phyloP scores from a whole-genome alignment of 495 filamentous ascomycete species.

The Annulohypoxylon stygium region DNA sequence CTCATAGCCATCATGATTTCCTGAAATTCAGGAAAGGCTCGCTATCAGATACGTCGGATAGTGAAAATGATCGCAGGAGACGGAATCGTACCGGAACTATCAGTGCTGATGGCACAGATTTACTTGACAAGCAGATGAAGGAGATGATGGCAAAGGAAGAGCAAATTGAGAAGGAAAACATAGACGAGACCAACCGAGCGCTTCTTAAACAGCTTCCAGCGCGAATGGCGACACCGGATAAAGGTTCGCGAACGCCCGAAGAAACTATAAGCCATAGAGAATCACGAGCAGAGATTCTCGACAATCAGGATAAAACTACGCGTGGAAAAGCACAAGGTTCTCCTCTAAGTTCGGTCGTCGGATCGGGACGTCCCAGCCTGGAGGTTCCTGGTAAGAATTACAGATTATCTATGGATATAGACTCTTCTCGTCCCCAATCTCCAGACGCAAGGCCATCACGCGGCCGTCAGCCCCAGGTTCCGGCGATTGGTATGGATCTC shows the following conservation, averaged over 20 bases:
- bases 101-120: slow-evolving; percentile 61
- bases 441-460: slow-evolving; percentile 52
- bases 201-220: slow-evolving; percentile 50
- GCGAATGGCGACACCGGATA: slow-evolving; percentile 51
- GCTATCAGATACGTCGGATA: slow-evolving; percentile 61
- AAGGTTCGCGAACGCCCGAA: slow-evolving; percentile 44
- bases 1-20: slow-evolving; percentile 57
- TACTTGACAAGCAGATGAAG: slow-evolving; percentile 76
- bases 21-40: slow-evolving; percentile 57
- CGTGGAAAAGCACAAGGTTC: slow-evolving; percentile 46
- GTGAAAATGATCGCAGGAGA: slow-evolving; percentile 58
- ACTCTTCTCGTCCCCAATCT: slow-evolving; percentile 57
- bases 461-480: slow-evolving; percentile 50
- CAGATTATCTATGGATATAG: slow-evolving; percentile 57
- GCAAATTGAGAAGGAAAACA: slow-evolving; percentile 44
- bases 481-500: slow-evolving; percentile 59
- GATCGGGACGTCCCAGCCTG: slow-evolving; percentile 54
- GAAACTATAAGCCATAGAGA: slow-evolving; percentile 45
- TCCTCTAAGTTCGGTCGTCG: slow-evolving; percentile 36
- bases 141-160: slow-evolving; percentile 70
- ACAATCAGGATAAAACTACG: slow-evolving; percentile 44
- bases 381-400: slow-evolving; percentile 54
- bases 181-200: slow-evolving; percentile 49
- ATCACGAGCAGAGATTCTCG: slow-evolving; percentile 54
- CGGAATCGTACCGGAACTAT: slow-evolving; percentile 55